These are phyloP conservation scores for Beauveria rudraprayagi DNA, from an alignment of 2,329 filamentous ascomycete species.

Conservation along the genomic window DNA sequence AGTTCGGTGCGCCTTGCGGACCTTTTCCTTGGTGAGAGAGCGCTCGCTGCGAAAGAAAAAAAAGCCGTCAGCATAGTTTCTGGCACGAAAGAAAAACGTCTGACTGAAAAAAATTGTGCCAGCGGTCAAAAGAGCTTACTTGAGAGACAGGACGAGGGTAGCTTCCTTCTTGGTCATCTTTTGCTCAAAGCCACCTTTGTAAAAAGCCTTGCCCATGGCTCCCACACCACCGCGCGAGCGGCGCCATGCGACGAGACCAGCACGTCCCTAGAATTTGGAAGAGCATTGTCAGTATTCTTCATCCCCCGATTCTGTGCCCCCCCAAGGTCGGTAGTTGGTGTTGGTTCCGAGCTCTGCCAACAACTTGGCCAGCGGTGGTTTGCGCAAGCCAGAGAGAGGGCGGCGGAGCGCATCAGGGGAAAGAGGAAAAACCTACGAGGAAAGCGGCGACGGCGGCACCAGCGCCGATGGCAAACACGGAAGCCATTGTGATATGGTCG, in stretches of 20 bases:
- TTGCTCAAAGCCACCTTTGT: constrained; percentile 96
- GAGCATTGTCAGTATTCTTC: constrained; percentile 11
- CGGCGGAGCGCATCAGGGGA: not conserved
- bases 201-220: constrained; percentile 82
- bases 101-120: not conserved
- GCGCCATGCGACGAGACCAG: constrained; percentile 81
- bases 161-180: constrained; percentile 93
- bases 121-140: constrained; percentile 45
- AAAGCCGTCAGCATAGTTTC: not conserved
- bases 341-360: too few species aligned
- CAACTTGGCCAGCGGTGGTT: not conserved
- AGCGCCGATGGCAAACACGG: constrained; percentile 37
- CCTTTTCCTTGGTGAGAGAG: constrained; percentile 79
- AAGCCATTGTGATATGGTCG: constrained; percentile 27
- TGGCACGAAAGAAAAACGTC: too few species aligned
- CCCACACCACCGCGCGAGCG: constrained; percentile 71
- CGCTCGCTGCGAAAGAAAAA: constrained; percentile 56
- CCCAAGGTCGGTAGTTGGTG: too few species aligned
- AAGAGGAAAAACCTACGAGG: constrained; percentile 29
- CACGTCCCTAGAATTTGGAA: constrained; percentile 62
- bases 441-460: constrained; percentile 45
- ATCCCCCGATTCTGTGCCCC: not conserved
- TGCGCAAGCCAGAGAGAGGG: not conserved
- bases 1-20: constrained; percentile 89
- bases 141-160: constrained; percentile 79